phyloP scores from a whole-genome alignment of 345 rosid genomes.

The Fremontodendron californicum region DNA sequence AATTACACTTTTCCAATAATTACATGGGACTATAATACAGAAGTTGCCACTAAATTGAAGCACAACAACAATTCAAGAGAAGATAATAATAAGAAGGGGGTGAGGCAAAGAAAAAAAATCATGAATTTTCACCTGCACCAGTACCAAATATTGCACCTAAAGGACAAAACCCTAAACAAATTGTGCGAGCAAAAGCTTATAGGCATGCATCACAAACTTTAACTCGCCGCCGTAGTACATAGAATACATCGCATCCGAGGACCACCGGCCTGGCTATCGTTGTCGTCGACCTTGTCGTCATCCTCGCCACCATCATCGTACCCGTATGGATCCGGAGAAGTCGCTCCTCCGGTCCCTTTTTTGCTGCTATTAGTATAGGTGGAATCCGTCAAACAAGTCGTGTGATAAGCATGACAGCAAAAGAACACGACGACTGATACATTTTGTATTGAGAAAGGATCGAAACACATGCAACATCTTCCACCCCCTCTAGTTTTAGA shows the following conservation, averaged over 20 bases:
- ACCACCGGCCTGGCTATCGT: conserved; percentile 37
- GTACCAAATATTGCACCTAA: conserved; percentile 2
- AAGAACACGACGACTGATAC: conserved; percentile 75
- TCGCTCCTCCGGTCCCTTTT: conserved; percentile 31
- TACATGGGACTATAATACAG: background rate
- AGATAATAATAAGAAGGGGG: background rate
- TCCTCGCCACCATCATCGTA: too few relatives aligned
- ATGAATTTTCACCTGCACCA: background rate
- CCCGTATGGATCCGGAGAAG: conserved; percentile 28
- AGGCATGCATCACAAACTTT: conserved; percentile 24
- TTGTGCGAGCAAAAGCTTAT: background rate
- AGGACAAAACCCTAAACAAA: background rate
- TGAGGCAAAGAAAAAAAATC: background rate
- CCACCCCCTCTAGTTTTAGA: too few relatives aligned
- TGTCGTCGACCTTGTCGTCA: conserved; percentile 43
- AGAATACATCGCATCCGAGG: conserved; percentile 74
- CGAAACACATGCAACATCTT: too few relatives aligned
- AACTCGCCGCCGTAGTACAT: conserved; percentile 87
- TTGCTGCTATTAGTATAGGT: conserved; percentile 45
- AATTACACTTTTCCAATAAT: conserved; percentile 10
- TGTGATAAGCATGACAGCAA: conserved; percentile 92
- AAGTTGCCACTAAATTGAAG: background rate
- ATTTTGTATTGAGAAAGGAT: conserved; percentile 72
- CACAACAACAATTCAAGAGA: background rate
- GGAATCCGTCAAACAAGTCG: conserved; percentile 72